Evolutionary conservation across 805 yeast genomes (phyloP).

Genomic region (Teunomyces kruisii): DNA sequence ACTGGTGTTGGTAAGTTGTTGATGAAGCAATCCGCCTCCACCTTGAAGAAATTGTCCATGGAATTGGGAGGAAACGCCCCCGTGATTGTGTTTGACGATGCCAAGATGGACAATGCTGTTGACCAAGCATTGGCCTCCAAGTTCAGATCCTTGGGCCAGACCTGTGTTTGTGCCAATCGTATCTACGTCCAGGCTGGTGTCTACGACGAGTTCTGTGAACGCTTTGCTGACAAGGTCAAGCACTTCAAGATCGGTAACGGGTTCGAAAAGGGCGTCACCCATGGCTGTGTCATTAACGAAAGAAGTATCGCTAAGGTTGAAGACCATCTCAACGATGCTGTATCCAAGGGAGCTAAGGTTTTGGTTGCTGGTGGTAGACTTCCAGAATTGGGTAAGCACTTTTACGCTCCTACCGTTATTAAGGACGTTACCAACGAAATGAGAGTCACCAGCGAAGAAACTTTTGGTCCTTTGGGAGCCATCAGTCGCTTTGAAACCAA

Average conservation of each 20-base stretch:
- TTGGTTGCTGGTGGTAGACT: constrained; percentile 53
- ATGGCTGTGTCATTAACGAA: constrained; percentile 56
- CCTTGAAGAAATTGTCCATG: constrained; percentile 59
- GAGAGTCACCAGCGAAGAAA: constrained; percentile 55
- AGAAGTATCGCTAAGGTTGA: constrained; percentile 53
- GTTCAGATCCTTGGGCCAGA: constrained; percentile 63
- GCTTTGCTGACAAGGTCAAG: constrained; percentile 45
- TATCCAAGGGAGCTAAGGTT: constrained; percentile 52
- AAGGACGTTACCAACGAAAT: constrained; percentile 51
- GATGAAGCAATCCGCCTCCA: constrained; percentile 56
- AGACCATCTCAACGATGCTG: constrained; percentile 54
- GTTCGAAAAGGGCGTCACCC: constrained; percentile 49
- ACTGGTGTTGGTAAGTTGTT: constrained; percentile 60
- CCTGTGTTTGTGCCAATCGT: constrained; percentile 65
- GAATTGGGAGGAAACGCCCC: constrained; percentile 74
- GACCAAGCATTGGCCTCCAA: constrained; percentile 52
- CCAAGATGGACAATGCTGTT: constrained; percentile 56
- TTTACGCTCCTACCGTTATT: constrained; percentile 55
- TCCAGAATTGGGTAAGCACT: constrained; percentile 49
- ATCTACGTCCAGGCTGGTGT: constrained; percentile 54
- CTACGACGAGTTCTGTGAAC: constrained; percentile 47
- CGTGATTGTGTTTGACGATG: constrained; percentile 59
- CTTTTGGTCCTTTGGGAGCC: constrained; percentile 67
- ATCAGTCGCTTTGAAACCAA: constrained; percentile 52
- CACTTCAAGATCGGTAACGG: constrained; percentile 58